Evolutionary conservation across 2,329 filamentous ascomycete species (phyloP), one percentile per base, ranked within the genome.

Genomic region (Ophidiomyces ophidiicola): DNA sequence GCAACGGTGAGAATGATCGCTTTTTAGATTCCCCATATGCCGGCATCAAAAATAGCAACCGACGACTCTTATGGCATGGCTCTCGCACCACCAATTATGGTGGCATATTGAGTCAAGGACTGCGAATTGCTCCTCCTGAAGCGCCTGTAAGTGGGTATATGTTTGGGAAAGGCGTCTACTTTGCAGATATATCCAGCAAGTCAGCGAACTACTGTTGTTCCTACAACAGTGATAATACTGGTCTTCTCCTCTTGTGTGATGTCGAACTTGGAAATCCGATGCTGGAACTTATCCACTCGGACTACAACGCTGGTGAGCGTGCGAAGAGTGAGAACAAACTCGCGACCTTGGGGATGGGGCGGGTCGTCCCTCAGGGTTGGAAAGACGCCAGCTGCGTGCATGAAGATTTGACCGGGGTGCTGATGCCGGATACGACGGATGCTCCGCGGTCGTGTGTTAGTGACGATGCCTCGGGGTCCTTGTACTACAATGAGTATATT

Each of bases 111-210:
- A 81, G 77, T 42, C 83, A 93, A 58, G 86, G 86, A 47, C 71
- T 94, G 5, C 80, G 84, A n/a, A 93, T 93, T 48, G 86, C 86
- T 5, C 86, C 86, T 0, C 64, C 63, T 1, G 65, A 92, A 57
- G 85, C 85, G 0, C 86, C 84, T 0, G 77, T 77, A 0, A 72
- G 69, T 3, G 83, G 83, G 1, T 86, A 88, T 64, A 88, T 88
- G 81, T 93, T 92, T 49, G 85, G 80, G 42, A 92, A 92, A 59
- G 85, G 85, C 31, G 81, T 93, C 32, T 93, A 93, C 54, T 71
- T 93, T 2, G 84, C 84, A 2, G 84, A 92, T 52, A 86, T 86
- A 70, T 80, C 76, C 0, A 80, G 74, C 55, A 93, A 92, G 61
- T 85, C 80, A 2, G 83, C 83, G 11, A 75, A 75, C 50, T 93